phyloP scores from a whole-genome alignment of 1,284 basidiomycete species.

The Austroboletus rostrupii region DNA sequence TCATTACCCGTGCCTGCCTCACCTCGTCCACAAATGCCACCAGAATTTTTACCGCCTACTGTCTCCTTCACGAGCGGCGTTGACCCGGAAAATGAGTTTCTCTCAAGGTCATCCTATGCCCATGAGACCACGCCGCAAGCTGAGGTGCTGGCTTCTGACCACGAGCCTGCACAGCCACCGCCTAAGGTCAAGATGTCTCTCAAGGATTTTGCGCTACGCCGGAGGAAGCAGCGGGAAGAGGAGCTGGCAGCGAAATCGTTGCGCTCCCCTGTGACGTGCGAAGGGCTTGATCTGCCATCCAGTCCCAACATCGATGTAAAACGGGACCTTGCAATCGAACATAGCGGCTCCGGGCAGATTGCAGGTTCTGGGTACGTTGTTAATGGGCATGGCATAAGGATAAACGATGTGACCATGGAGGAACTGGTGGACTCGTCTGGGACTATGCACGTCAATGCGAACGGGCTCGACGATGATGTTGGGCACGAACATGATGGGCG shows the following conservation, averaged over 20 bases:
- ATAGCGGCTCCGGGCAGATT: not conserved
- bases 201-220: constrained; percentile 45
- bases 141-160: constrained; percentile 12
- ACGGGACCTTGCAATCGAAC: constrained; percentile 12
- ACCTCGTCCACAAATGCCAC: not conserved
- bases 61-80: not conserved
- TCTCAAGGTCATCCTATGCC: not conserved
- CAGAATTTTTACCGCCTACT: not conserved
- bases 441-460: not conserved
- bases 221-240: constrained; percentile 42
- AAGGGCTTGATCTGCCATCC: constrained; percentile 10
- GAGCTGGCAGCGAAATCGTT: constrained; percentile 30
- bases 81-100: not conserved
- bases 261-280: constrained; percentile 21
- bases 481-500: not conserved
- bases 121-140: constrained; percentile 4
- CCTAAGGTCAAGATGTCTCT: constrained; percentile 49
- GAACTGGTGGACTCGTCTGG: not conserved
- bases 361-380: not conserved
- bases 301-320: constrained; percentile 22
- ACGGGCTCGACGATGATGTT: not conserved
- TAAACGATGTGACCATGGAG: constrained; percentile 4
- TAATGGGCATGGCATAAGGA: constrained; percentile 12
- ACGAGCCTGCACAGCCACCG: constrained; percentile 15
- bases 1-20: not conserved